Evolutionary conservation across 441 rosid genomes (phyloP), one percentile per base, ranked within the genome.

Genomic region (Viola pubescens): DNA sequence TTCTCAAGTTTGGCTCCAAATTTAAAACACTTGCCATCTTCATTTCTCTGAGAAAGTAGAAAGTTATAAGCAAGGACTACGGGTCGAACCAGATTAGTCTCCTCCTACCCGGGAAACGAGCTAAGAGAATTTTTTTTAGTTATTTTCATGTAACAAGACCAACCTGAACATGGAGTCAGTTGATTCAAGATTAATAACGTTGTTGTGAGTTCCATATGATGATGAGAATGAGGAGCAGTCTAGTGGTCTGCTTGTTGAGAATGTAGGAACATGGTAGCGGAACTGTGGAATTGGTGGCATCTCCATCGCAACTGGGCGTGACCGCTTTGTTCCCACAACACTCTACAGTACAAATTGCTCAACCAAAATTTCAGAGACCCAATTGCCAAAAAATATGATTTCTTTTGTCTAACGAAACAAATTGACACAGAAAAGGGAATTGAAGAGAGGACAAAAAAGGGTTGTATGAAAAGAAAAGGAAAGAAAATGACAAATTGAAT

Each of bases 301-400:
- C 13, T 71, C 72, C 51, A 66, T 11, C 1, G 70, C 37, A 38
- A 70, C 64, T 61, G 73, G 66, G 55, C 72, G 37, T 34, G 69
- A 55, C 52, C 78, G 62, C 67, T 81, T 81, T 56, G 58, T 7
- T 40, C 75, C 76, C 37, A 37, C 48, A 41, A 78, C 34, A 26
- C 34, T 26, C 34, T 26, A 26, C 34, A 26, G 2, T 26, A 26
- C 34, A 26, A 19, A 19, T 19, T 19, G 34, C 34, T 26, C 34
- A 26, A 26, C 34, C 34, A 26, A 0, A 26, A 26, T 0, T 26
- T 26, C 34, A 6, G 55, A 16, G 9, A 39, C 16, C 3, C 37
- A 60, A 14, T 5, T 57, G 7, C 10, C 12, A 57, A 49, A 48
- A 58, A 6, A 8, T 14, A 5, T 2, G 12, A 9, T 48, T 49